phyloP scores from a whole-genome alignment of 768 basidiomycete species.

The Glaciozyma antarctica region DNA sequence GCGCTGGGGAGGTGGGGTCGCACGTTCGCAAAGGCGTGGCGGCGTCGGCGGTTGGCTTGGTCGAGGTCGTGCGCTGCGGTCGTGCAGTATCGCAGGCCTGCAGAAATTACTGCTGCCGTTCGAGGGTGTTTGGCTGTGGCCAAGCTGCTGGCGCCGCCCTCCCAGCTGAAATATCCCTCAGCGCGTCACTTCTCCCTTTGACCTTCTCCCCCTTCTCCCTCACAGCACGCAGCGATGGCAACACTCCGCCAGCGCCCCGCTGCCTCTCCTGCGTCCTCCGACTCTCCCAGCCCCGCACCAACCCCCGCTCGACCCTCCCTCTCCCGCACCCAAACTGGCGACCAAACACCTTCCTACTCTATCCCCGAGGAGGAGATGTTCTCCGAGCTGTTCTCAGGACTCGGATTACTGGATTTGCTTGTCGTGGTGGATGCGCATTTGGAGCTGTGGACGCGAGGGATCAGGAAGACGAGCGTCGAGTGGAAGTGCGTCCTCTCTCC shows the following conservation, averaged over 20 bases:
- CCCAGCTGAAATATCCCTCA: too few species aligned
- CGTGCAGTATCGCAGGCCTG: too few species aligned
- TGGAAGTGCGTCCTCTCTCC: not conserved
- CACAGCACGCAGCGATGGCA: not conserved
- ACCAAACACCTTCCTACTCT: not conserved
- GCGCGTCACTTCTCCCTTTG: too few species aligned
- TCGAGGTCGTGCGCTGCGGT: too few species aligned
- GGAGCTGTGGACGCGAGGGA: slow-evolving; percentile 27
- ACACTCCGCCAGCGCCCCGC: not conserved
- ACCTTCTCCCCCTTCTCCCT: not conserved
- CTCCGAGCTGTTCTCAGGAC: slow-evolving; percentile 22
- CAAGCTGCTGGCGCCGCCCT: too few species aligned
- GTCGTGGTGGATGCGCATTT: slow-evolving; percentile 31
- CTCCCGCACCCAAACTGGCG: slow-evolving; percentile 34
- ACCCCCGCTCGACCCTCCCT: not conserved
- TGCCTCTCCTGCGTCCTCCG: not conserved
- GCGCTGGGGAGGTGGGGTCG: too few species aligned
- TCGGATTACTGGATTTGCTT: slow-evolving; percentile 31
- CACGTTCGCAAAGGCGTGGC: too few species aligned
- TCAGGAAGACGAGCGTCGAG: slow-evolving; percentile 18
- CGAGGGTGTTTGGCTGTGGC: too few species aligned
- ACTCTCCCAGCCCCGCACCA: not conserved
- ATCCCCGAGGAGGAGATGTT: slow-evolving; percentile 8
- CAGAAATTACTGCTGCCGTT: too few species aligned
- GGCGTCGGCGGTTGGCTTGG: too few species aligned